These are phyloP conservation scores for Pyrenopolyporus hunteri DNA, from an alignment of 495 filamentous ascomycete genomes.

Conservation along the genomic window DNA sequence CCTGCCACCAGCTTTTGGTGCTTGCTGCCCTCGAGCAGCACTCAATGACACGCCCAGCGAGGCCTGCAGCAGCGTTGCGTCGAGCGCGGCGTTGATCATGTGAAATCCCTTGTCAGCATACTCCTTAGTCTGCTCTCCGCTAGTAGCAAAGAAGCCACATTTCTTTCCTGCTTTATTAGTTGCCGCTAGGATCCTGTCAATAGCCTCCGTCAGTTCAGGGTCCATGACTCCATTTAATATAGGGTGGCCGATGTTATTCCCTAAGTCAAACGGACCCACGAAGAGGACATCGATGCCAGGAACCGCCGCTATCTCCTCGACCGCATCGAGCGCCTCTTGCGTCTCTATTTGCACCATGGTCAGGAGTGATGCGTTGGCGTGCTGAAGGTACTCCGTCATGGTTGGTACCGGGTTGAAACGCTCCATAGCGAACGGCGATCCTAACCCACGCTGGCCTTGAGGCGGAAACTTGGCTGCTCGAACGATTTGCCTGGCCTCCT, in stretches of 20 bases:
- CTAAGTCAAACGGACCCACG: conserved; percentile 79
- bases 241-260: conserved; percentile 75
- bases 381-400: conserved; percentile 69
- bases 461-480: conserved; percentile 71
- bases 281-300: conserved; percentile 76
- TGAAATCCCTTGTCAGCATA: conserved; percentile 75
- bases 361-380: conserved; percentile 73
- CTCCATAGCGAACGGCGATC: conserved; percentile 70
- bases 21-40: conserved; percentile 52
- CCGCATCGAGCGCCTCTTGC: conserved; percentile 68
- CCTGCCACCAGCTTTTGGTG: conserved; percentile 40
- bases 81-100: conserved; percentile 72
- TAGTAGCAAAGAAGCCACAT: conserved; percentile 77
- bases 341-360: conserved; percentile 88
- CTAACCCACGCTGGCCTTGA: conserved; percentile 66
- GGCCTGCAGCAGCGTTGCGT: conserved; percentile 60
- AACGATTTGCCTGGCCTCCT: conserved; percentile 66
- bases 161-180: conserved; percentile 72
- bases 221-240: conserved; percentile 67
- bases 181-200: conserved; percentile 66
- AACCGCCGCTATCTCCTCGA: conserved; percentile 74
- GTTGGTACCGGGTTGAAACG: conserved; percentile 62
- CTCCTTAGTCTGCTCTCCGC: conserved; percentile 65
- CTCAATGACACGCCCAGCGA: conserved; percentile 52
- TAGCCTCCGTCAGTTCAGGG: conserved; percentile 69